Evolutionary conservation across 1,284 basidiomycete species (phyloP), one percentile per base, ranked within the genome.

Genomic region (Cryptococcus hybrid): DNA sequence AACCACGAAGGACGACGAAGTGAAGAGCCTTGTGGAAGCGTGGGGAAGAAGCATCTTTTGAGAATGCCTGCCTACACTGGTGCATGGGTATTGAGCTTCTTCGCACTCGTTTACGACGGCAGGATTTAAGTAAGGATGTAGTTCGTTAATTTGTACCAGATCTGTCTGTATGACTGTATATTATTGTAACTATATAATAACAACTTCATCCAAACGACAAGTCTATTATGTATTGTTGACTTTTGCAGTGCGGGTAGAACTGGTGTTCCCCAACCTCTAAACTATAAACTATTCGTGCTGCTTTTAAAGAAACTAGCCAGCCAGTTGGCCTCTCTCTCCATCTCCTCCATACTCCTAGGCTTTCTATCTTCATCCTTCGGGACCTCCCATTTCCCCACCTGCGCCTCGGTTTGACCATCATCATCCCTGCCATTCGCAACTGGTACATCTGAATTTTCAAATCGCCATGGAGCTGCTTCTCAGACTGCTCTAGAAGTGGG

Each of bases 261-360:
- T 30, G 18, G 18, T 18, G 30, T 30, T 30, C 30, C 4, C 4
- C 30, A 30, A 30, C 30, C 4, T 30, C 30, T 3, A 30, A 30
- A 30, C 30, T 30, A 30, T 4, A 30, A 30, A 30, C 30, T 30
- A 30, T 30, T 30, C 3, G 40, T 15, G 15, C 15, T 15, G 13
- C 9, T 39, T n/a, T 39, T n/a, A 43, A 86, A 85, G 63, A 87
- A 83, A 5, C 71, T 70, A 56, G 73, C 80, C 45, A 91, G 72
- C 87, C 87, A 88, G 24, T 61, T 67, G 1, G 89, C 89, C 73
- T 92, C 89, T 53, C 80, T 78, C 72, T 86, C 84, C 89, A 92
- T 92, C 61, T 90, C 89, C 58, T 84, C 81, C 62, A 82, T 70
- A 3, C 84, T 81, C 51, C 93, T 81, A 38, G 89, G 84, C 44